Evolutionary conservation across 2,329 filamentous ascomycete species (phyloP).

Genomic region (Epichloe bromicola): DNA sequence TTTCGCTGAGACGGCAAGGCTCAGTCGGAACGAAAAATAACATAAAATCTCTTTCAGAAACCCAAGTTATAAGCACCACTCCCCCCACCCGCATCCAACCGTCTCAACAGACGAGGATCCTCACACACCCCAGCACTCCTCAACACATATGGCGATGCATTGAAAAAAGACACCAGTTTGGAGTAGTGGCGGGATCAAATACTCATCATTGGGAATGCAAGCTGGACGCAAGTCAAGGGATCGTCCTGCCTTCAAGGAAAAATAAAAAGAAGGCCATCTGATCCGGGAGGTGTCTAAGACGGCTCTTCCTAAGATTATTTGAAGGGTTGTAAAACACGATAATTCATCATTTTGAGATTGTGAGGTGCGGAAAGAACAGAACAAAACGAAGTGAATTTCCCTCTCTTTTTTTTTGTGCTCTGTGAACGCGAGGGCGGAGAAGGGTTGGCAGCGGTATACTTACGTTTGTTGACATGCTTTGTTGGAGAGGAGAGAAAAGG

Average conservation of each 20-base stretch:
- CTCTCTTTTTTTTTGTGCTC: background rate
- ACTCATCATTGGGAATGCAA: background rate
- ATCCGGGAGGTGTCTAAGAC: constrained; percentile 28
- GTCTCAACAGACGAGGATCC: constrained; percentile 12
- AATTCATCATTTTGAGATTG: constrained; percentile 26
- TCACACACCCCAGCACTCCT: constrained; percentile 3
- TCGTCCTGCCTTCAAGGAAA: constrained; percentile 1
- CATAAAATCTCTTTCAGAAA: constrained; percentile 27
- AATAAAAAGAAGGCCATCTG: constrained; percentile 3
- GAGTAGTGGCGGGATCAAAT: constrained; percentile 9
- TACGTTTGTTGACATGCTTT: background rate
- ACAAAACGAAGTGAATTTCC: background rate
- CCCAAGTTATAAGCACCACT: constrained; percentile 33
- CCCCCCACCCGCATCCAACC: constrained; percentile 21
- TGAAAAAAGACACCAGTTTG: constrained; percentile 10
- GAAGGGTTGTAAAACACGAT: constrained; percentile 24
- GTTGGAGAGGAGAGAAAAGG: background rate
- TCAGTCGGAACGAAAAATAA: background rate
- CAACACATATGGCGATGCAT: constrained; percentile 24
- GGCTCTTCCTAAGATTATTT: constrained; percentile 31
- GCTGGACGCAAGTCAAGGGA: constrained; percentile 9
- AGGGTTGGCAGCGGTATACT: background rate
- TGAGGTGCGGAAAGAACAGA: background rate
- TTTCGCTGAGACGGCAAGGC: too few species aligned
- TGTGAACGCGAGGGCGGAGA: too few species aligned